A percentile compares a stretch with the other conserved stretches of the same genome.
Evolutionary conservation across 2,329 filamentous ascomycete genomes (phyloP).

Genomic region (Aureobasidium sp.): DNA sequence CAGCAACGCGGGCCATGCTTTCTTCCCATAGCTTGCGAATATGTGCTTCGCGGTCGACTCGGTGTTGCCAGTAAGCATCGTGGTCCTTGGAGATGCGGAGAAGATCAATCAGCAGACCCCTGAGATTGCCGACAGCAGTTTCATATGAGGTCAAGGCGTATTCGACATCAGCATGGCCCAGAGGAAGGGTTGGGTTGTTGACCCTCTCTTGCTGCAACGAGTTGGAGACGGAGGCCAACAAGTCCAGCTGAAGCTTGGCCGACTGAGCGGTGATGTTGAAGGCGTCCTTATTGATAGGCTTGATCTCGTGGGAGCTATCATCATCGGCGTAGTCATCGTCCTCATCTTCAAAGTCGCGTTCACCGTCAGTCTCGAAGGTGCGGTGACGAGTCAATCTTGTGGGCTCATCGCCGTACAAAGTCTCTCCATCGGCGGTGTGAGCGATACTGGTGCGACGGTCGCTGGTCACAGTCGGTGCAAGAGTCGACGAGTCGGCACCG

Average conservation of each 20-base stretch:
- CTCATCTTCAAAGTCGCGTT: conserved; percentile 51
- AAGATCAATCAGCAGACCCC: conserved; percentile 74
- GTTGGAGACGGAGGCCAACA: conserved; percentile 76
- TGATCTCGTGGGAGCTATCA: conserved; percentile 66
- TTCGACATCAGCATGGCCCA: conserved; percentile 68
- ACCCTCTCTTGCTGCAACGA: conserved; percentile 65
- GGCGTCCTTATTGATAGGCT: conserved; percentile 74
- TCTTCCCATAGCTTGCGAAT: conserved; percentile 97
- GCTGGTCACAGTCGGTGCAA: background rate
- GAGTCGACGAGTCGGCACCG: background rate
- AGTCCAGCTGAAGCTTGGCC: conserved; percentile 83
- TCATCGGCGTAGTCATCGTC: conserved; percentile 72
- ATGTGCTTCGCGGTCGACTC: conserved; percentile 82
- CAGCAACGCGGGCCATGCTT: conserved; percentile 94
- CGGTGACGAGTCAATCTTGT: background rate
- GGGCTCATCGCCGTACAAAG: conserved; percentile 36
- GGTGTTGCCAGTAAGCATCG: conserved; percentile 94
- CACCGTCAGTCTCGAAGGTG: conserved; percentile 26
- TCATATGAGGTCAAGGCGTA: conserved; percentile 83
- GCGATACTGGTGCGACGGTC: background rate
- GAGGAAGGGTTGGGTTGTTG: conserved; percentile 58
- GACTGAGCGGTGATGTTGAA: conserved; percentile 97
- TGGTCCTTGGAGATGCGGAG: conserved; percentile 88
- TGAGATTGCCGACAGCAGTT: conserved; percentile 78
- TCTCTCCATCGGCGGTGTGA: conserved; percentile 15